Base-by-base conservation (phyloP, 208 protist genomes). In the Dictyostelium gargantuum region DNA sequence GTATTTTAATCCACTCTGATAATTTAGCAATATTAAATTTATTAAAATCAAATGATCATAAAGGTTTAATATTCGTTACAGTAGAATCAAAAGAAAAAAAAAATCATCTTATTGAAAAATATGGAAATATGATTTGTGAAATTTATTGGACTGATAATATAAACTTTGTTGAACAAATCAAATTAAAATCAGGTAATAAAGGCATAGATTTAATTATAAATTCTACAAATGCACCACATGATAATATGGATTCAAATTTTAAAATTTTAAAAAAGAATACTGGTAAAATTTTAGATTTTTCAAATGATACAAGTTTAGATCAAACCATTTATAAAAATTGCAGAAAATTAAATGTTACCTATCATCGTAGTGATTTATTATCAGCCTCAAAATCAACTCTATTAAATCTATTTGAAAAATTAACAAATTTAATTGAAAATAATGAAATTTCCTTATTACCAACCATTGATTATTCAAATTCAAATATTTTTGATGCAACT, bases 1-100 rank as follows among this genome's bases (percentile, higher is more conserved):
- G 32, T 23, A 82, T 97, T 32, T 52, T 96, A 8, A 93, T 96
- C 38, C 95, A 96, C 32, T 80, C 63, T 1, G 93, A 94, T 26
- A 72, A 94, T 35, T 29, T 94, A 21, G 11, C 68, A 42, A 35
- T 70, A 29, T n/a, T 95, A 9, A 70, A 94, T 17, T 15, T 95
- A 8, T 74, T 85, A 46, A 85, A 85, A 32, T 74, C 44, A 2
- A 80, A 80, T 40, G 10, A 77, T 48, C 58, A 95, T 29, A 91
- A 8, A 35, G 70, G 75, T 5, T 32, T 54, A 38, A 68, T 95
- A 19, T 76, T 91, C 48, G 44, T 74, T 5, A 96, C 94, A 21
- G 40, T 61, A 50, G 91, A 79, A 38, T 84, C 48, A 3, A 32
- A 70, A 15, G 94, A 85, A 32, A 95, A 96, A 42, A 66, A 56